These are phyloP conservation scores for Testicularia cyperi DNA, from an alignment of 1,284 basidiomycete species.

Conservation along the genomic window DNA sequence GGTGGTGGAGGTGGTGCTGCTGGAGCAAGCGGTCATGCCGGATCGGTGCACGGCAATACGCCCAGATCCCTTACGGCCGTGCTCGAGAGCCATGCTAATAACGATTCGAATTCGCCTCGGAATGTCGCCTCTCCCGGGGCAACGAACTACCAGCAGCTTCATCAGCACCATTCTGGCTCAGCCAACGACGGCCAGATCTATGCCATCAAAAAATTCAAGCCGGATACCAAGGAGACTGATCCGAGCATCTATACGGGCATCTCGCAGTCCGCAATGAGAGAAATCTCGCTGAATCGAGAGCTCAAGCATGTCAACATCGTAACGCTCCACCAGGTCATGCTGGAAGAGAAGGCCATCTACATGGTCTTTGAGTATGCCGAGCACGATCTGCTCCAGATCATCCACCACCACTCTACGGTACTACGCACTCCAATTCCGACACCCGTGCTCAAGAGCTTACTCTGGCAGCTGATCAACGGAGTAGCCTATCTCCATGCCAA, in stretches of 20 bases:
- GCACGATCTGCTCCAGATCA: slow-evolving; percentile 86
- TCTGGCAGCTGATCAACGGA: slow-evolving; percentile 94
- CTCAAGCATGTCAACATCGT: slow-evolving; percentile 91
- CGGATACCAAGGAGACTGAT: slow-evolving; percentile 71
- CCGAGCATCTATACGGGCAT: slow-evolving; percentile 83
- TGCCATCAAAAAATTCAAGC: slow-evolving; percentile 99
- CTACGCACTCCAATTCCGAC: slow-evolving; percentile 74
- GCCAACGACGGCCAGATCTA: slow-evolving; percentile 62
- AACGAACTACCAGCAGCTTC: too few relatives aligned
- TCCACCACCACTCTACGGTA: slow-evolving; percentile 92
- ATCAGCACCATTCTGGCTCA: background rate
- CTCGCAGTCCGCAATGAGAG: slow-evolving; percentile 91
- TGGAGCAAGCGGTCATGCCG: background rate
- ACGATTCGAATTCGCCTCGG: background rate
- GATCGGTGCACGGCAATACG: slow-evolving; percentile 8
- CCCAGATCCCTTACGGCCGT: background rate
- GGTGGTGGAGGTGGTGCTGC: background rate
- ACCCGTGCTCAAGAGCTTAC: slow-evolving; percentile 83
- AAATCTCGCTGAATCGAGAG: slow-evolving; percentile 95
- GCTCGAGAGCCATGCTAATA: background rate
- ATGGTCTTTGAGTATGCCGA: slow-evolving; percentile 99
- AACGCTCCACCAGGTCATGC: slow-evolving; percentile 85
- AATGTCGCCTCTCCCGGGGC: background rate
- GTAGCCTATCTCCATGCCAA: slow-evolving; percentile 90
- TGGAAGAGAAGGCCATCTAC: slow-evolving; percentile 83